phyloP scores from a whole-genome alignment of 176 grass and related monocot species.

The Chloris gayana region DNA sequence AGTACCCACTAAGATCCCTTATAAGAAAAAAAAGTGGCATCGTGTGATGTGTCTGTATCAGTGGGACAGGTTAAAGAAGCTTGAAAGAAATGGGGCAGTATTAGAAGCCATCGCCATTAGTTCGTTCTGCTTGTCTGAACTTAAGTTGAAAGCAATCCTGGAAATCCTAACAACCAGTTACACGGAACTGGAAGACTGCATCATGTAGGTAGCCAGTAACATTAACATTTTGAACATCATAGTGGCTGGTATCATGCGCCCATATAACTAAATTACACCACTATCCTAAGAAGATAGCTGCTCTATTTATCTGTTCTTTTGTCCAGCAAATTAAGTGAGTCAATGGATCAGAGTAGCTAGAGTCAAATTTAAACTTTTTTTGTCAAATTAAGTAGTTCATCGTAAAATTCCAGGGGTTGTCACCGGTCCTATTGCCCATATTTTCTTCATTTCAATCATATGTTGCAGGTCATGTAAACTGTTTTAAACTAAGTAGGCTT shows the following conservation, averaged over 20 bases:
- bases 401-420: no score
- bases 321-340: background rate
- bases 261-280: background rate
- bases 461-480: conserved; percentile 7
- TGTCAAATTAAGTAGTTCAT: conserved; percentile 1
- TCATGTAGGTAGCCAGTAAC: conserved; percentile 41
- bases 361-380: background rate
- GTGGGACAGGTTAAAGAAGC: conserved; percentile 26
- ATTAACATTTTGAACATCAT: conserved; percentile 13
- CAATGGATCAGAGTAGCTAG: background rate
- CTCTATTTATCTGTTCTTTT: background rate
- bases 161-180: conserved; percentile 45
- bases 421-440: background rate
- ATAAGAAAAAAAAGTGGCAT: background rate
- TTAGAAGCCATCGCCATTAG: conserved; percentile 47
- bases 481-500: conserved; percentile 16
- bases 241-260: conserved; percentile 12
- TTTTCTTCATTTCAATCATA: conserved; percentile 19
- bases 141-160: conserved; percentile 61
- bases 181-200: conserved; percentile 23
- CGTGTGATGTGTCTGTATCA: conserved; percentile 21
- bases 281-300: background rate
- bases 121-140: conserved; percentile 57
- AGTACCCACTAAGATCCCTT: background rate
- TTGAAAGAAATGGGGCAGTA: conserved; percentile 39